phyloP scores from a whole-genome alignment of 2,329 filamentous ascomycete genomes.

The Amylocarpus encephaloides region DNA sequence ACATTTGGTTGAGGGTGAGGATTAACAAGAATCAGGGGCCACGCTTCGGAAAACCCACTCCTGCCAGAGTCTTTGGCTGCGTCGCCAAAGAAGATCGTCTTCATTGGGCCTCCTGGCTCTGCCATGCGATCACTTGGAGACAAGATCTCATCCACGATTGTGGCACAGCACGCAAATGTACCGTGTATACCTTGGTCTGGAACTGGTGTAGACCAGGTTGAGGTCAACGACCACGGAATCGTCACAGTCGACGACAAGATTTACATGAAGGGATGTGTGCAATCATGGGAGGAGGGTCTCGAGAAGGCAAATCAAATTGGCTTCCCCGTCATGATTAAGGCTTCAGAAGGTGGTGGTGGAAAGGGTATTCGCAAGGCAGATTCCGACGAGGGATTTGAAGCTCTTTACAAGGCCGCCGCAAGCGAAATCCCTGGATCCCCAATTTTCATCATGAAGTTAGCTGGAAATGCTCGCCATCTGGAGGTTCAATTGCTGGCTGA shows the following conservation, averaged over 20 bases:
- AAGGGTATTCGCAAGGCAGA: conserved; percentile 98
- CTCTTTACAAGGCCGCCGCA: conserved; percentile 89
- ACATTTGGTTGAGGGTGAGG: neutral
- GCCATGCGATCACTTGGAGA: conserved; percentile 98
- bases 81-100: conserved; percentile 97
- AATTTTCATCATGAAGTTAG: conserved; percentile 99
- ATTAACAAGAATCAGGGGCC: conserved; percentile 56
- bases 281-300: conserved; percentile 84
- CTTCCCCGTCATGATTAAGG: conserved; percentile 99
- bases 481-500: conserved; percentile 96
- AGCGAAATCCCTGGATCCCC: conserved; percentile 97
- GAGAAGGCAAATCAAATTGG: conserved; percentile 82
- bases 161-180: conserved; percentile 92
- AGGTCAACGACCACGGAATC: conserved; percentile 73
- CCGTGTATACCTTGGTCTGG: conserved; percentile 99
- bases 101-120: conserved; percentile 95
- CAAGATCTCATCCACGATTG: conserved; percentile 99
- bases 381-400: conserved; percentile 74
- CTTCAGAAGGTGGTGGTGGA: conserved; percentile 97
- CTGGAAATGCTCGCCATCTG: conserved; percentile 90
- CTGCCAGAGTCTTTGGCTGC: conserved; percentile 92
- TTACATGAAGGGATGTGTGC: conserved; percentile 87
- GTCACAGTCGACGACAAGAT: conserved; percentile 84
- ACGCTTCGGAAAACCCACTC: conserved; percentile 97
- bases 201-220: conserved; percentile 77